Evolutionary conservation across 192 early-diverging fungal genomes (phyloP).

Genomic region (Umbelopsis ramanniana): DNA sequence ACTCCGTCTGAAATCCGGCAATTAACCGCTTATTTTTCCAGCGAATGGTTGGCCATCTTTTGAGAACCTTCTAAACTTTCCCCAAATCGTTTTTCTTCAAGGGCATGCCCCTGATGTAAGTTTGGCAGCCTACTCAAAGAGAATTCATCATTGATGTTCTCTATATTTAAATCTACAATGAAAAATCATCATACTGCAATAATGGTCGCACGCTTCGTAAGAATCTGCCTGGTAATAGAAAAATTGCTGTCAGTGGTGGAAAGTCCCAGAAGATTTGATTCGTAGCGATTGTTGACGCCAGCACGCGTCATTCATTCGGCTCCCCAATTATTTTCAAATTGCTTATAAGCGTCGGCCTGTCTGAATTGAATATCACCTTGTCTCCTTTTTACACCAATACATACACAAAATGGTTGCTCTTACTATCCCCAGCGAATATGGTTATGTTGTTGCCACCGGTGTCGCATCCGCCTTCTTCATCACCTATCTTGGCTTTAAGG

Average conservation of each 20-base stretch:
- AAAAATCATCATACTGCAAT: no score
- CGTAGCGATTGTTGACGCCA: neutral
- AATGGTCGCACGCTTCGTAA: no score
- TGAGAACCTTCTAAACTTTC: no score
- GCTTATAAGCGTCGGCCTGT: neutral
- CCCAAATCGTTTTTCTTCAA: no score
- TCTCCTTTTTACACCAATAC: neutral
- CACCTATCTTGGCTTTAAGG: conserved; percentile 45
- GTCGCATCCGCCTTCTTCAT: conserved; percentile 40
- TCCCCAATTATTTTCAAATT: neutral
- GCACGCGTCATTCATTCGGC: neutral
- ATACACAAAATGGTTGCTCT: conserved; percentile 44
- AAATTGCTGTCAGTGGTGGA: neutral
- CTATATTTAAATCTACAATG: no score
- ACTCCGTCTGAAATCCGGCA: no score
- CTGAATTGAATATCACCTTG: neutral
- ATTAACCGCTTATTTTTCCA: no score
- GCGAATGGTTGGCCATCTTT: no score
- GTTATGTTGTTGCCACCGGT: conserved; percentile 57
- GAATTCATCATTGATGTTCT: no score
- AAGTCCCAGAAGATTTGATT: conserved; percentile 12
- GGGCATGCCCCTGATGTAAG: no score
- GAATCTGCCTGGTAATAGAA: neutral
- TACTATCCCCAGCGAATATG: conserved; percentile 55
- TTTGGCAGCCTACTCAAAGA: no score